phyloP scores from a whole-genome alignment of 2,329 filamentous ascomycete species.

The Aspergillus ibericus region DNA sequence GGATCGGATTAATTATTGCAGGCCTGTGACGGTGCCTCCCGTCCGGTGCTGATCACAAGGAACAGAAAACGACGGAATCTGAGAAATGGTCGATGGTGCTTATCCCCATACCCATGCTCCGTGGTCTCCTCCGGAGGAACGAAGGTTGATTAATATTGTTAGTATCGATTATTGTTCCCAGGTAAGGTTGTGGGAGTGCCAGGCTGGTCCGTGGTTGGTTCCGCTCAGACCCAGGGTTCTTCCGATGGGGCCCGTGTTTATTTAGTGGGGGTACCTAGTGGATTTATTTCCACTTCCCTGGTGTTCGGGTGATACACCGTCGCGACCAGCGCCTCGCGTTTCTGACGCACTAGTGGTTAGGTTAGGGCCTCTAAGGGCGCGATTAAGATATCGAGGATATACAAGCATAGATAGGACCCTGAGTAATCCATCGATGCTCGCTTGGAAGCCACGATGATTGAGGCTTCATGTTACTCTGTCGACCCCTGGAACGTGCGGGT shows the following conservation, averaged over 20 bases:
- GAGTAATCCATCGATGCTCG: no score
- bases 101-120: not conserved
- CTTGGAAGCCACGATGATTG: not conserved
- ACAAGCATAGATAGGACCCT: not conserved
- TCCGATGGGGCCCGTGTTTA: slow-evolving; percentile 3
- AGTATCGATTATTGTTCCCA: not conserved
- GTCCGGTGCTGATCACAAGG: not conserved
- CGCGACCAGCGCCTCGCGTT: not conserved
- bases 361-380: not conserved
- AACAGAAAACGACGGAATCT: not conserved
- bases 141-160: not conserved
- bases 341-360: slow-evolving; percentile 6
- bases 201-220: slow-evolving; percentile 1
- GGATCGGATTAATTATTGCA: not conserved
- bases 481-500: not conserved
- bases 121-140: not conserved
- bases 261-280: not conserved
- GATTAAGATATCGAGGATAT: not conserved
- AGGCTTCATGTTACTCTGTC: not conserved
- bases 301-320: not conserved
- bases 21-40: not conserved
- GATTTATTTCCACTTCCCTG: slow-evolving; percentile 3
- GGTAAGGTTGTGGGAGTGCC: not conserved
- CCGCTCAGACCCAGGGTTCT: slow-evolving; percentile 9
- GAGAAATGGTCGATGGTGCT: not conserved